A percentile compares a stretch with the other conserved stretches of the same genome.
Conservation (phyloP, 2,329 filamentous ascomycete species). For the Hypoxylon sp. region DNA sequence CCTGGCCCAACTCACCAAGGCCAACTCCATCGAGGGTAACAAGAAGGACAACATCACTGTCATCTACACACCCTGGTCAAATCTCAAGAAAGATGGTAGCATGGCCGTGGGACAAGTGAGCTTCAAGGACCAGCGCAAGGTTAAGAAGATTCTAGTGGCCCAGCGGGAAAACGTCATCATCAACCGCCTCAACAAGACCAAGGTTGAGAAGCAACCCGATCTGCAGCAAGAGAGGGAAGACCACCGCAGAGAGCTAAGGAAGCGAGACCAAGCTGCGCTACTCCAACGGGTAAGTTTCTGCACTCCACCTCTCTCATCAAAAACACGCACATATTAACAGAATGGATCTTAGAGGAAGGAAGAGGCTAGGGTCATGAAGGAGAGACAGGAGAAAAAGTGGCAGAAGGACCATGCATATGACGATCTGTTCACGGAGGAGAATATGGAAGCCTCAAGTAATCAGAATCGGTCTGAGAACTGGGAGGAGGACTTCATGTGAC, state of each 20-base stretch:
- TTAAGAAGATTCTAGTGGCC: constrained; percentile 84
- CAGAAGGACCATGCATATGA: constrained; percentile 99
- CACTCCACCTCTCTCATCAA: constrained; percentile 1
- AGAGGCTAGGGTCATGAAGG: constrained; percentile 79
- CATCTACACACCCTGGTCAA: constrained; percentile 98
- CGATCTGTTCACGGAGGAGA: constrained; percentile 88
- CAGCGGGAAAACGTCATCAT: constrained; percentile 90
- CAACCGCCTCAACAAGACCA: constrained; percentile 98
- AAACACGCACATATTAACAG: background rate
- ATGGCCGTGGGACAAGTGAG: constrained; percentile 97
- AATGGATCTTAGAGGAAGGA: constrained; percentile 75
- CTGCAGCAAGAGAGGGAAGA: constrained; percentile 86
- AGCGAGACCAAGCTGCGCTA: constrained; percentile 75
- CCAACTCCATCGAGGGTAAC: constrained; percentile 99
- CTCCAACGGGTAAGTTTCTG: constrained; percentile 70
- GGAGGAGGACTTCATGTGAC: constrained; percentile 92
- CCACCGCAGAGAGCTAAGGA: constrained; percentile 77
- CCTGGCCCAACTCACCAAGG: constrained; percentile 97
- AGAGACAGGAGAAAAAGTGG: constrained; percentile 90
- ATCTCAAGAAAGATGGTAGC: constrained; percentile 93
- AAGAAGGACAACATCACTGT: constrained; percentile 98
- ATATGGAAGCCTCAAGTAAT: constrained; percentile 83
- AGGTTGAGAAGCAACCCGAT: constrained; percentile 88
- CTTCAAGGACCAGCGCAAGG: constrained; percentile 90
- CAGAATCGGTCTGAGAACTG: constrained; percentile 84